These are phyloP conservation scores for Allodekkera sacchari DNA, from an alignment of 805 yeast species.

Conservation along the genomic window DNA sequence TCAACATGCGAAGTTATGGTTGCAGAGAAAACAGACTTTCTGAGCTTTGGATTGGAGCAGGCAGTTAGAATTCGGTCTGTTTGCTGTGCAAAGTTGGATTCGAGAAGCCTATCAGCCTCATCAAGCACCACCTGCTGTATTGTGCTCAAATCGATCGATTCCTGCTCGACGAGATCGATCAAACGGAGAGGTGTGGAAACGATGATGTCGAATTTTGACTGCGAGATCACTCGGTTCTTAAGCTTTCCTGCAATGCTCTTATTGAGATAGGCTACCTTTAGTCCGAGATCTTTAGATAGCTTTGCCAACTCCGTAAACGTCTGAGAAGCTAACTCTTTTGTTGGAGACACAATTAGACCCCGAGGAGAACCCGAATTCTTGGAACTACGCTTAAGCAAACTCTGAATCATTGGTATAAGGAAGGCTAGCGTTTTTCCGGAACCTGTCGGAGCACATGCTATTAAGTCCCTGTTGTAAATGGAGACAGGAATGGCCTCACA, in stretches of 20 bases:
- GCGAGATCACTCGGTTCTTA: constrained; percentile 47
- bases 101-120: constrained; percentile 93
- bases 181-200: constrained; percentile 86
- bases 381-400: constrained; percentile 10
- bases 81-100: constrained; percentile 79
- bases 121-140: constrained; percentile 81
- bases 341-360: constrained; percentile 84
- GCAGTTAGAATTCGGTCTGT: constrained; percentile 73
- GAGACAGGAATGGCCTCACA: constrained; percentile 79
- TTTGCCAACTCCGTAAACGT: constrained; percentile 60
- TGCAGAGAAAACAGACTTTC: constrained; percentile 85
- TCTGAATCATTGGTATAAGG: constrained; percentile 71
- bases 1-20: constrained; percentile 93
- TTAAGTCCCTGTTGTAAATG: constrained; percentile 60
- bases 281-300: constrained; percentile 46
- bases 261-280: constrained; percentile 58
- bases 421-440: constrained; percentile 95
- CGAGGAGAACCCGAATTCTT: constrained; percentile 43
- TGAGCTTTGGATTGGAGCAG: constrained; percentile 42
- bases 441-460: constrained; percentile 97
- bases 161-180: constrained; percentile 65
- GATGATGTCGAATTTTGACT: constrained; percentile 66
- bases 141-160: constrained; percentile 47
- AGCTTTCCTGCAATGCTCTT: constrained; percentile 66
- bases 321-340: constrained; percentile 88